Percentiles rank a stretch among this genome's conserved stretches.
These are phyloP conservation scores for Brettanomyces naardenensis DNA, from an alignment of 805 yeast genomes.

Conservation along the genomic window DNA sequence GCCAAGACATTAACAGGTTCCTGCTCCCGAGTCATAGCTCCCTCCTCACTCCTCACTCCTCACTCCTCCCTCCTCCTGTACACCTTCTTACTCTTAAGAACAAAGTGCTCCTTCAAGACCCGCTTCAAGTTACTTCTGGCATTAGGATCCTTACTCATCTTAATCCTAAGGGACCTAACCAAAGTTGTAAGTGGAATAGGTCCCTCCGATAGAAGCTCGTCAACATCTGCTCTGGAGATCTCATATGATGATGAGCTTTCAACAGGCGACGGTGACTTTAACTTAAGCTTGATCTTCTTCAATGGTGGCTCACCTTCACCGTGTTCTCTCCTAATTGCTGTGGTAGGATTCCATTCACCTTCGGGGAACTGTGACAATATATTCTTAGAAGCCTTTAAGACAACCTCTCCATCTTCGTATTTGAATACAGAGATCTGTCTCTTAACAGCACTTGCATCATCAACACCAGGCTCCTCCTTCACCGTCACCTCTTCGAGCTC, in stretches of 20 bases:
- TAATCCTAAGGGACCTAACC: conserved; percentile 50
- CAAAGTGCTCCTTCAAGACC: conserved; percentile 22
- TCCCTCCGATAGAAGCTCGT: conserved; percentile 47
- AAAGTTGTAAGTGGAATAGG: conserved; percentile 48
- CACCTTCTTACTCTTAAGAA: conserved; percentile 25
- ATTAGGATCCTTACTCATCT: conserved; percentile 55
- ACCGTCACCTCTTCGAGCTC: conserved; percentile 17
- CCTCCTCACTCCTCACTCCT: not conserved
- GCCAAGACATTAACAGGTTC: too few relatives aligned
- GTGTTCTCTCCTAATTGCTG: conserved; percentile 27
- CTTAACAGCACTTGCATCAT: conserved; percentile 7
- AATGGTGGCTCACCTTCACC: conserved; percentile 15
- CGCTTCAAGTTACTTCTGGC: conserved; percentile 52
- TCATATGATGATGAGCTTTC: conserved; percentile 6
- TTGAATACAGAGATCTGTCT: conserved; percentile 34
- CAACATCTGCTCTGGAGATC: conserved; percentile 61
- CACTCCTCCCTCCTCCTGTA: conserved; percentile 9
- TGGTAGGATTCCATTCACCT: conserved; percentile 78
- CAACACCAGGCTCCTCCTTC: conserved; percentile 18
- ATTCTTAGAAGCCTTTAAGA: conserved; percentile 54
- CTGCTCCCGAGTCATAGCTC: too few relatives aligned
- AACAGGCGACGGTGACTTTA: conserved; percentile 14
- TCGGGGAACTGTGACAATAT: conserved; percentile 59
- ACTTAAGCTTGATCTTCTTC: conserved; percentile 23
- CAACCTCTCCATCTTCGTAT: conserved; percentile 41